Conservation (phyloP, 2,329 filamentous ascomycete genomes). For the Fonsecaea monophora region DNA sequence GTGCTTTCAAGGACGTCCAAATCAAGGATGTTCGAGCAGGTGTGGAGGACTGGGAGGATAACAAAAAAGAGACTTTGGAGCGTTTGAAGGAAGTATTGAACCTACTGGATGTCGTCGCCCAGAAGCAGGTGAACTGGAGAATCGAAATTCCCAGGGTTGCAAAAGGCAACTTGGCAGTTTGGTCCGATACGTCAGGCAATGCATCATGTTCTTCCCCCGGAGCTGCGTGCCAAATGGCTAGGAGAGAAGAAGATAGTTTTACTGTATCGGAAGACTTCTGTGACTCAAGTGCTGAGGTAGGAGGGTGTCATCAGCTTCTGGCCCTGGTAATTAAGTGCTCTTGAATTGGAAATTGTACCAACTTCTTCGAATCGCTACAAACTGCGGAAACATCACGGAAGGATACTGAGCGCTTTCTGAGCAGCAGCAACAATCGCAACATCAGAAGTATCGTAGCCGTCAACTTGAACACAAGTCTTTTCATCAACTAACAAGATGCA, state of each 20-base stretch:
- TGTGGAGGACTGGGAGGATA: conserved; percentile 52
- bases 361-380: background rate
- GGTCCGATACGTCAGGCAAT: conserved; percentile 10
- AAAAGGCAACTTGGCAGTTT: conserved; percentile 38
- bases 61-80: conserved; percentile 44
- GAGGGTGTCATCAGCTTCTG: background rate
- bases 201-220: conserved; percentile 20
- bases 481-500: background rate
- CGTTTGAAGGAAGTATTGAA: conserved; percentile 42
- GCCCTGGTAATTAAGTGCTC: background rate
- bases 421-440: background rate
- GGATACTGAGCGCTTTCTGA: background rate
- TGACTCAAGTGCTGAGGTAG: background rate
- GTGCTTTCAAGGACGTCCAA: conserved; percentile 53
- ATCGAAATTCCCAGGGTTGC: conserved; percentile 42
- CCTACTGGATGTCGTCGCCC: conserved; percentile 42
- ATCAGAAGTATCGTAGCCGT: conserved; percentile 1
- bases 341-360: background rate
- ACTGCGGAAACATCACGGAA: background rate
- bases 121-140: conserved; percentile 23
- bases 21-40: conserved; percentile 48
- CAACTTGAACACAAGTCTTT: background rate
- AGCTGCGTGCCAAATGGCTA: conserved; percentile 22
- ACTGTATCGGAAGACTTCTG: background rate
- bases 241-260: conserved; percentile 8